Base-by-base conservation (phyloP, 352 stramenopile genomes). In the Pythium phragmitis region DNA sequence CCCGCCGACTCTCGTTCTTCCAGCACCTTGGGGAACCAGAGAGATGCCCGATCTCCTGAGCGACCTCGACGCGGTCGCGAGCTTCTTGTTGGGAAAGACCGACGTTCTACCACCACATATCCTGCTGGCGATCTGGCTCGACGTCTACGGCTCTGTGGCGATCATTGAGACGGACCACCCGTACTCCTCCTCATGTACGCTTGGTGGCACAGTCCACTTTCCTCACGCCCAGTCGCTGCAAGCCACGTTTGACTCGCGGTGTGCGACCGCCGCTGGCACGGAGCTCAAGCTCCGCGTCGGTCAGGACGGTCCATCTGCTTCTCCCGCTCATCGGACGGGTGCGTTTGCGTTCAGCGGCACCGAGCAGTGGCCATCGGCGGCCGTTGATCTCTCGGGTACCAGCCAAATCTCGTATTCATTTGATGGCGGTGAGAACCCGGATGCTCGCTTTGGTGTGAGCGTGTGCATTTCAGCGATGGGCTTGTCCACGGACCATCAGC, bases 131-230 rank as follows among this genome's bases (percentile, higher is more conserved):
- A 85, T 93, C 34, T 95, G 86, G 86, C 60, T 95, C 3, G 86
- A 93, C 23, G 78, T 89, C n/a, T 91, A 88, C 52, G 86, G 86
- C 19, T 75, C 74, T 12, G 72, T 72, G 4, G 68, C 54, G 12
- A 75, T 90, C 14, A 75, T 95, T 14, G 82, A 95, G 52, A 89
- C 70, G 0, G 57, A 63, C 0, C 86, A 94, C 37, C 86, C 86
- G 59, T 94, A 91, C 52, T 28, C 67, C 4, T 28, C 56, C 4
- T 65, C 67, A 2, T 66, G 46, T 0, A 58, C 65, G 33, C 53
- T 87, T 9, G 63, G 39, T 34, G 82, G 80, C 1, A 60, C 54
- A 0, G 58, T 92, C n/a, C 37, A 68, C 4, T 92, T 92, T 60
- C 58, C 79, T 34, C 78, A 68, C 30, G 79, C 80, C 2, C 77